Percentiles rank a stretch among this genome's conserved stretches.
Conservation (phyloP, 768 basidiomycete genomes). For the Austroboletus eburneus region DNA sequence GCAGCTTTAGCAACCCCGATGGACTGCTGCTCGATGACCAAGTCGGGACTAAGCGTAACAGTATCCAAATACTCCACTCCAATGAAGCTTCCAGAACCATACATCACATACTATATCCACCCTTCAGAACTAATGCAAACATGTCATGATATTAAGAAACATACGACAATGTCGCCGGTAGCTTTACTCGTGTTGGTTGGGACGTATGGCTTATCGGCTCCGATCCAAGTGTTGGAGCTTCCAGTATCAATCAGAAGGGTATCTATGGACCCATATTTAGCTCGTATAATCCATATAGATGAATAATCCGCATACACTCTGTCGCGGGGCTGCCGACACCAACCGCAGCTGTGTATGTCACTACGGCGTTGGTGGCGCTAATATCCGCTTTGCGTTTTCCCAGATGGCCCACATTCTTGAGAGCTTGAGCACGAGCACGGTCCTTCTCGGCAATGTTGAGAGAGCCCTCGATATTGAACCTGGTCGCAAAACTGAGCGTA, state of each 20-base stretch:
- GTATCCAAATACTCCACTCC: not conserved
- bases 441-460: not conserved
- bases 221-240: slow-evolving; percentile 29
- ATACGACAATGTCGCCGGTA: slow-evolving; percentile 11
- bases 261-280: slow-evolving; percentile 10
- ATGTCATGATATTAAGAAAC: not conserved
- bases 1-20: not conserved
- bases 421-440: not conserved
- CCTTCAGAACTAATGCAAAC: not conserved
- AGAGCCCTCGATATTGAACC: not conserved
- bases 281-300: too few relatives aligned
- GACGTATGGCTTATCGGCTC: slow-evolving; percentile 14
- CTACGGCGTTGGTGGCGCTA: not conserved
- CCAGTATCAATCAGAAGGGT: slow-evolving; percentile 28
- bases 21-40: not conserved
- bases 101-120: not conserved
- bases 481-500: not conserved
- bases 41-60: not conserved
- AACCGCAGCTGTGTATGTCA: not conserved
- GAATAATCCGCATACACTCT: slow-evolving; percentile 15
- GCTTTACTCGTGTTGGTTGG: slow-evolving; percentile 7
- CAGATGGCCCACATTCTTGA: not conserved
- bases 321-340: not conserved
- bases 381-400: not conserved
- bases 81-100: not conserved